Conservation (phyloP, 2,329 filamentous ascomycete species). For the Stylonectria norvegica region DNA sequence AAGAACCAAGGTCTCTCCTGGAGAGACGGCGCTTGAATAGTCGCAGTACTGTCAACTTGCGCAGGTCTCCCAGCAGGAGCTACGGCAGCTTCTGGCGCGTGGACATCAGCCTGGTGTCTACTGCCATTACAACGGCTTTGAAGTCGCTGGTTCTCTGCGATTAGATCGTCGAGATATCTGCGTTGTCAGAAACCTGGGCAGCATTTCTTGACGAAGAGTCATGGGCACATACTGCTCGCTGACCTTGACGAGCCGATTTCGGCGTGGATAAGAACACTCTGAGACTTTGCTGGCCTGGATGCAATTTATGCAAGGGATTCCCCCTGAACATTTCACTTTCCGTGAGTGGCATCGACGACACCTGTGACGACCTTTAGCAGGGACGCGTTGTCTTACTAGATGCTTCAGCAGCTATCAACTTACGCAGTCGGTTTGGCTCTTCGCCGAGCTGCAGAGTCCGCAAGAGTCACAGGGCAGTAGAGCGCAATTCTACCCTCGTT, state of each 20-base stretch:
- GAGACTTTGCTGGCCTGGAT: constrained; percentile 27
- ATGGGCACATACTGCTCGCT: constrained; percentile 27
- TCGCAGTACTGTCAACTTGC: constrained; percentile 9
- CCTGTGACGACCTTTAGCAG: constrained; percentile 2
- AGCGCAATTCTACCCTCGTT: too few species aligned
- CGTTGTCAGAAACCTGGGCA: neutral
- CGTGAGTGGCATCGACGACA: constrained; percentile 33
- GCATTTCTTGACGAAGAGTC: rapidly evolving
- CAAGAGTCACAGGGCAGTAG: too few species aligned
- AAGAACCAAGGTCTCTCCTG: constrained; percentile 34
- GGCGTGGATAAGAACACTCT: constrained; percentile 33
- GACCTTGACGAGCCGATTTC: constrained; percentile 32
- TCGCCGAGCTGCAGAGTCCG: too few species aligned
- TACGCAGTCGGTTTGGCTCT: constrained; percentile 27
- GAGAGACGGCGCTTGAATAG: constrained; percentile 19
- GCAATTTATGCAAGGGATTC: constrained; percentile 33
- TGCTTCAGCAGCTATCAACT: too few species aligned
- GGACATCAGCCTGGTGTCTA: constrained; percentile 16
- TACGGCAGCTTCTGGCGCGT: constrained; percentile 12
- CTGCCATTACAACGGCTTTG: constrained; percentile 10
- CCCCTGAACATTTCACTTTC: constrained; percentile 35
- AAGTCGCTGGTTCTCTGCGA: constrained; percentile 34
- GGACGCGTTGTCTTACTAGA: neutral
- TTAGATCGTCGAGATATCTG: constrained; percentile 34
- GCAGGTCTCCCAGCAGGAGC: constrained; percentile 3